Percentiles rank a stretch among this genome's conserved stretches.
These are phyloP conservation scores for Coniochaeta prunicola DNA, from an alignment of 2,329 filamentous ascomycete species.

Conservation along the genomic window DNA sequence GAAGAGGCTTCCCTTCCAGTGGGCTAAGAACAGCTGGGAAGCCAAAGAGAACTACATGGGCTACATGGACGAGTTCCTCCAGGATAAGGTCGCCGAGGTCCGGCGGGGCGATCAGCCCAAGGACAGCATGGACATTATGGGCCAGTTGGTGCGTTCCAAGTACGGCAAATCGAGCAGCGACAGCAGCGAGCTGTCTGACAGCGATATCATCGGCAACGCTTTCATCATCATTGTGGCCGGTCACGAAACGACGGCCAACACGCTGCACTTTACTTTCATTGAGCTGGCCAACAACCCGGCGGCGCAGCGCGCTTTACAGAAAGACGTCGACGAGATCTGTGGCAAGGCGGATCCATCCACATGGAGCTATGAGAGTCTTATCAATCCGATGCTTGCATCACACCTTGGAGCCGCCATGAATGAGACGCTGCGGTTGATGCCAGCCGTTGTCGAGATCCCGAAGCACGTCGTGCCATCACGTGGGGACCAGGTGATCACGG, in stretches of 20 bases:
- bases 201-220: conserved; percentile 66
- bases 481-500: conserved; percentile 46
- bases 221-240: conserved; percentile 65
- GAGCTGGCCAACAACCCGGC: conserved; percentile 59
- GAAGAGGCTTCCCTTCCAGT: conserved; percentile 40
- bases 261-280: conserved; percentile 63
- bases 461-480: conserved; percentile 47
- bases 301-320: conserved; percentile 59
- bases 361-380: conserved; percentile 65
- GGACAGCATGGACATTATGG: conserved; percentile 46
- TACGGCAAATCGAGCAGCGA: conserved; percentile 20
- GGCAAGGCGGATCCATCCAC: conserved; percentile 44
- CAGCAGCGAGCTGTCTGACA: conserved; percentile 37
- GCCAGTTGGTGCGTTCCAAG: conserved; percentile 38
- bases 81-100: conserved; percentile 46
- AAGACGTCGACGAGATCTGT: conserved; percentile 61
- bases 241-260: conserved; percentile 74
- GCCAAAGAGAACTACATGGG: conserved; percentile 56
- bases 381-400: conserved; percentile 59
- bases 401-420: conserved; percentile 71
- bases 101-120: conserved; percentile 20
- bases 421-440: conserved; percentile 67
- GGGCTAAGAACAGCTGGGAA: conserved; percentile 41
- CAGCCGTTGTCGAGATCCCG: conserved; percentile 64
- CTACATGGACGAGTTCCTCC: conserved; percentile 64